Conservation (phyloP, 129 eudicot genomes). For the Flaveria bidentis region DNA sequence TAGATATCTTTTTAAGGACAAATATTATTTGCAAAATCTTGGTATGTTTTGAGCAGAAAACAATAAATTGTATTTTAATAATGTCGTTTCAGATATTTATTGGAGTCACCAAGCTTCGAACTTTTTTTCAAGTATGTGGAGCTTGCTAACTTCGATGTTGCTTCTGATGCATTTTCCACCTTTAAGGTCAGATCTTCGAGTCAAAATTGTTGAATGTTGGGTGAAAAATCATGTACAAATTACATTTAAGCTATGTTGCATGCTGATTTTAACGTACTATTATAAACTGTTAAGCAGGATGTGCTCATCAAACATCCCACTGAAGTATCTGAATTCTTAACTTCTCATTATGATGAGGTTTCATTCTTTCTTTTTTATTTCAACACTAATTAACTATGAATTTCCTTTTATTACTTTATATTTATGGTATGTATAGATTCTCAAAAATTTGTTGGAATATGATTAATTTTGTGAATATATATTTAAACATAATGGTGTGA, state of each 20-base stretch:
- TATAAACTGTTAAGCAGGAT: conserved; percentile 55
- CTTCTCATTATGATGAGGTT: conserved; percentile 82
- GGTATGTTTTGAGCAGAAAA: conserved; percentile 6
- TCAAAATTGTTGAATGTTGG: conserved; percentile 23
- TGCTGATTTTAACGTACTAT: conserved; percentile 29
- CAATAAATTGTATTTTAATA: conserved; percentile 11
- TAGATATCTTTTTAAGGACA: not conserved
- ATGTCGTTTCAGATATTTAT: conserved; percentile 68
- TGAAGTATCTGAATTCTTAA: conserved; percentile 76
- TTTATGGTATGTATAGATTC: conserved; percentile 13
- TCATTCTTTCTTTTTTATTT: conserved; percentile 22
- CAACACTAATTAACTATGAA: not conserved
- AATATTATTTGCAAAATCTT: not conserved
- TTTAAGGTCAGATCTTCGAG: conserved; percentile 72
- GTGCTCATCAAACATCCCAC: conserved; percentile 76
- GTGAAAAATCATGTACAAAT: not conserved
- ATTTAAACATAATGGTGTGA: not conserved
- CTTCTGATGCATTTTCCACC: conserved; percentile 96
- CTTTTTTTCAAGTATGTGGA: conserved; percentile 88
- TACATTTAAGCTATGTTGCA: conserved; percentile 16
- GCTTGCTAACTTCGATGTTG: conserved; percentile 90
- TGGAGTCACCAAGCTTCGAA: conserved; percentile 96
- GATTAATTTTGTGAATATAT: conserved; percentile 3
- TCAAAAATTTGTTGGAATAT: not conserved
- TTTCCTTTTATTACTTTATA: not conserved